phyloP scores from a whole-genome alignment of 2,329 filamentous ascomycete genomes.

The Periconia sp. region DNA sequence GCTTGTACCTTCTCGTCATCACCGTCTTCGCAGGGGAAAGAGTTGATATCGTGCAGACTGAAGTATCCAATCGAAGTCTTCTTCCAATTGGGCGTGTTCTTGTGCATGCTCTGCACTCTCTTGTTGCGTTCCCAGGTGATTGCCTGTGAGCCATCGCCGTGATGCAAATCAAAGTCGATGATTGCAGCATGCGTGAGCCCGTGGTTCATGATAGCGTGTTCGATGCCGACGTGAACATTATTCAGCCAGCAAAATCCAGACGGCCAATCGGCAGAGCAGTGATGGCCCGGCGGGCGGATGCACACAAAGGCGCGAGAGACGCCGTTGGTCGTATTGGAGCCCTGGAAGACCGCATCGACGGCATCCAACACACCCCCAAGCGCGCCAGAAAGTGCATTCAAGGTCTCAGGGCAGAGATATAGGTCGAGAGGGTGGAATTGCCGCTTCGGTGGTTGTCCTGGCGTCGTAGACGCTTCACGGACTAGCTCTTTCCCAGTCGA shows the following conservation, averaged over 20 bases:
- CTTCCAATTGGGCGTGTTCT: slow-evolving; percentile 77
- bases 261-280: slow-evolving; percentile 87
- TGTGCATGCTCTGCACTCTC: slow-evolving; percentile 66
- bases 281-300: slow-evolving; percentile 91
- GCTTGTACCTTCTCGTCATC: slow-evolving; percentile 92
- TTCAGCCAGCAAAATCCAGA: slow-evolving; percentile 99
- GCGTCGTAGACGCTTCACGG: slow-evolving; percentile 49
- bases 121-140: slow-evolving; percentile 92
- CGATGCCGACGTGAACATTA: slow-evolving; percentile 96
- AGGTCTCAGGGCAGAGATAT: slow-evolving; percentile 85
- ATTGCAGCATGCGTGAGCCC: slow-evolving; percentile 90
- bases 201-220: slow-evolving; percentile 83
- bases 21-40: slow-evolving; percentile 94
- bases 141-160: slow-evolving; percentile 77
- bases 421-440: slow-evolving; percentile 87
- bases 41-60: slow-evolving; percentile 97
- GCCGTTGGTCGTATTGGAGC: slow-evolving; percentile 52
- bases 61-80: slow-evolving; percentile 93
- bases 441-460: slow-evolving; percentile 62
- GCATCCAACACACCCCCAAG: slow-evolving; percentile 93
- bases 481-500: slow-evolving; percentile 78
- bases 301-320: slow-evolving; percentile 86
- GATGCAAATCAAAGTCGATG: slow-evolving; percentile 50
- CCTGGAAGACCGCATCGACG: slow-evolving; percentile 80
- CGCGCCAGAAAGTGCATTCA: slow-evolving; percentile 87